These are phyloP conservation scores for Russula emetica DNA, from an alignment of 768 basidiomycete genomes.

Conservation along the genomic window DNA sequence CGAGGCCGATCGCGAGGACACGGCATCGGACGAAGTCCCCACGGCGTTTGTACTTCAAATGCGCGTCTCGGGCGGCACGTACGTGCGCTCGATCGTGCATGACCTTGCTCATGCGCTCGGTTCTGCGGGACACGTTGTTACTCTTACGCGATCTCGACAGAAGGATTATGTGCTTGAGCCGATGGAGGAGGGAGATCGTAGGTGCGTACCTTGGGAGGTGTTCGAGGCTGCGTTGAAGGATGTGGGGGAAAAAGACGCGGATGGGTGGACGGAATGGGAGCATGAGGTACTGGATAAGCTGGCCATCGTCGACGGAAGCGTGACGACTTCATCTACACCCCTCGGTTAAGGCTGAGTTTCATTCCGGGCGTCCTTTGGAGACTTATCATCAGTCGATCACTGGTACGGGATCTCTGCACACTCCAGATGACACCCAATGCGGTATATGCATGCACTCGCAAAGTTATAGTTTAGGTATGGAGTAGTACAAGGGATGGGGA, in stretches of 20 bases:
- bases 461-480: too few species aligned
- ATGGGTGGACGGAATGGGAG: constrained; percentile 81
- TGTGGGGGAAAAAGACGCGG: constrained; percentile 53
- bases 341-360: background rate
- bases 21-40: constrained; percentile 42
- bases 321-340: background rate
- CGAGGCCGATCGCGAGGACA: constrained; percentile 31
- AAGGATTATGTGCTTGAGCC: constrained; percentile 64
- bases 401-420: background rate
- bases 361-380: too few species aligned
- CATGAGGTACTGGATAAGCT: constrained; percentile 64
- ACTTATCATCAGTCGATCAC: background rate
- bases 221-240: constrained; percentile 58
- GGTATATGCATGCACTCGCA: too few species aligned
- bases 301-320: constrained; percentile 47
- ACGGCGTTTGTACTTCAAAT: constrained; percentile 83
- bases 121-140: constrained; percentile 91
- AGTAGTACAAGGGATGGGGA: too few species aligned
- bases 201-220: constrained; percentile 71
- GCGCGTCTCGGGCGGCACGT: constrained; percentile 95
- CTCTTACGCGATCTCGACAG: constrained; percentile 83
- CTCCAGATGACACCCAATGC: too few species aligned
- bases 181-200: constrained; percentile 48
- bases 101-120: constrained; percentile 82
- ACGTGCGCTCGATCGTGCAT: constrained; percentile 93